Percentiles rank a stretch among this genome's conserved stretches.
Conservation (phyloP, 805 yeast genomes). For the Hanseniaspora singularis region DNA sequence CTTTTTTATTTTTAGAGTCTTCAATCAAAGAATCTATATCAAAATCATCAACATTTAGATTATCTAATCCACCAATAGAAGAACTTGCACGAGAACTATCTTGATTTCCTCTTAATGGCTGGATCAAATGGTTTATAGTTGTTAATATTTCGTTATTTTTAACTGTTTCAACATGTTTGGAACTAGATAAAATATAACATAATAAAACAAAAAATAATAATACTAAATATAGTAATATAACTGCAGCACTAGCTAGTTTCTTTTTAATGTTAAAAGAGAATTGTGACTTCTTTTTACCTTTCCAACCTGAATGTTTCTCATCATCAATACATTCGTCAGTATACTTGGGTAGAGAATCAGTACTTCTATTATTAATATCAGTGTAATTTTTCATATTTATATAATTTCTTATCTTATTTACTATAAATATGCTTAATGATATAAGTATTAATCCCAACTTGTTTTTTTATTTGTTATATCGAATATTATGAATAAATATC, state of each 20-base stretch:
- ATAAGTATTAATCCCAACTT: conserved; percentile 9
- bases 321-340: background rate
- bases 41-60: conserved; percentile 4
- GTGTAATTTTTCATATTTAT: background rate
- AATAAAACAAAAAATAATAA: background rate
- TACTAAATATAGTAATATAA: background rate
- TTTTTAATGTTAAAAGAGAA: background rate
- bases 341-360: conserved; percentile 9
- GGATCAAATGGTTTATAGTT: conserved; percentile 10
- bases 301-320: conserved; percentile 9
- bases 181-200: background rate
- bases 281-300: conserved; percentile 1
- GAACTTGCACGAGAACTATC: too few relatives aligned
- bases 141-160: background rate
- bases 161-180: conserved; percentile 1
- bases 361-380: background rate
- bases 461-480: background rate
- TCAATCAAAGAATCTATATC: conserved; percentile 8
- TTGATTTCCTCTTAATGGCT: conserved; percentile 10
- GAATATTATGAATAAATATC: too few relatives aligned
- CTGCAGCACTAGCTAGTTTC: background rate
- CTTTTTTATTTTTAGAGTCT: conserved; percentile 10
- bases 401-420: conserved; percentile 9
- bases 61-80: conserved; percentile 2
- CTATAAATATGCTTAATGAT: conserved; percentile 7